phyloP scores from a whole-genome alignment of 2,329 filamentous ascomycete species.

The Paecilomyces variotii region DNA sequence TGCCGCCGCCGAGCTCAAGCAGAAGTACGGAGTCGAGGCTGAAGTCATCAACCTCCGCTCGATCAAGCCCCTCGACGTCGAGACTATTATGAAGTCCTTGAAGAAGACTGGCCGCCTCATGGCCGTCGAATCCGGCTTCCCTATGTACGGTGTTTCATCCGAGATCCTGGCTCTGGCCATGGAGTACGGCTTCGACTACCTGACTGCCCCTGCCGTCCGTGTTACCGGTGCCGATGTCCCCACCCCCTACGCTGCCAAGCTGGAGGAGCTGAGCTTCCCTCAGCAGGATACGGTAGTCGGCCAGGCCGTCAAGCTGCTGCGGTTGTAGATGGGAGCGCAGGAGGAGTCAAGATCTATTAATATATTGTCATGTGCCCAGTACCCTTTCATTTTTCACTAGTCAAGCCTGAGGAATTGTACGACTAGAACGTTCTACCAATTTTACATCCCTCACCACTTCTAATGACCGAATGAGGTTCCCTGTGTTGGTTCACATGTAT shows the following conservation, averaged over 20 bases:
- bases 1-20: constrained; percentile 85
- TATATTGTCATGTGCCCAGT: constrained; percentile 26
- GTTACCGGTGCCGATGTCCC: constrained; percentile 96
- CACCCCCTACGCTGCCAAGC: constrained; percentile 84
- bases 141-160: constrained; percentile 82
- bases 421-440: constrained; percentile 5
- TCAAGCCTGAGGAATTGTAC: constrained; percentile 15
- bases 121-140: constrained; percentile 91
- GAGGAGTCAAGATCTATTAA: constrained; percentile 5
- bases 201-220: constrained; percentile 85
- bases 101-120: constrained; percentile 97
- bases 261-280: constrained; percentile 95
- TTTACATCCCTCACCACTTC: background rate
- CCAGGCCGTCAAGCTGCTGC: constrained; percentile 82
- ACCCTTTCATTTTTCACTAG: constrained; percentile 21
- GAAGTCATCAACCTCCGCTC: constrained; percentile 98
- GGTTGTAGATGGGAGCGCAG: constrained; percentile 48
- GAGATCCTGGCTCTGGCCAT: constrained; percentile 92
- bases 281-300: constrained; percentile 79
- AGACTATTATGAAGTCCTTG: constrained; percentile 90
- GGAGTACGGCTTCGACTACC: constrained; percentile 98
- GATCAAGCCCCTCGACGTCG: constrained; percentile 91
- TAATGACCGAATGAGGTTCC: background rate
- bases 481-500: background rate
- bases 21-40: constrained; percentile 89